Evolutionary conservation across 371 early-diverging fungal genomes (phyloP), one percentile per base, ranked within the genome.

Genomic region (Conidiobolus incongruus): DNA sequence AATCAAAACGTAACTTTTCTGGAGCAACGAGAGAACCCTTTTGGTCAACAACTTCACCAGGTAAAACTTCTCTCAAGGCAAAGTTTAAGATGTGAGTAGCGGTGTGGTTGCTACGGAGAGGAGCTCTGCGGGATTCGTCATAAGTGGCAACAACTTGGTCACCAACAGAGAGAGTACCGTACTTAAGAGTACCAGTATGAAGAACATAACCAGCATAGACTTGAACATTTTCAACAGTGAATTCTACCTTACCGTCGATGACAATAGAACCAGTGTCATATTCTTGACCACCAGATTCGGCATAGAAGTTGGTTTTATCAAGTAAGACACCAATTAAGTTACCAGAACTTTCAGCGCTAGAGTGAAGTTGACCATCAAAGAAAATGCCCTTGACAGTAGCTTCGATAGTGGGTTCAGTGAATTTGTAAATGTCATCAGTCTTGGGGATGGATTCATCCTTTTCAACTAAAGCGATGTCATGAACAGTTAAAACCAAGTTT

Each of bases 221-320:
- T 63, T 98, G 92, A 40, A 83, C 87, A 55, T 94, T 83, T 52
- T 81, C 76, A 16, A 99, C 96, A 5, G 65, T 70, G 48, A 93
- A 90, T 46, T 89, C 87, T 21, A 71, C 63, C 44, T 77, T 61
- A 29, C 78, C 81, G 50, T 88, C 85, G 32, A 77, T 61, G 24
- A 81, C 72, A 46, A 98, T 72, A 46, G 71, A 67, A 35, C 99
- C 99, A n/a, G 74, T 77, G 55, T 99, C 99, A 51, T 76, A 89
- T 53, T 86, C 81, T 61, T 99, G 99, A 28, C 99, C 99, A 56
- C 99, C 99, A 40, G 75, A 75, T 63, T 98, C 99, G 35, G 93
- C 89, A 59, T 99, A 99, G 54, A 98, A 95, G 75, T 90, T 92
- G 47, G 99, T 94, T 53, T 76, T 72, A 63, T 98, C 94, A 37